Evolutionary conservation across 257 asterid species (phyloP), one percentile per base, ranked within the genome.

Genomic region (Apocynum venetum): DNA sequence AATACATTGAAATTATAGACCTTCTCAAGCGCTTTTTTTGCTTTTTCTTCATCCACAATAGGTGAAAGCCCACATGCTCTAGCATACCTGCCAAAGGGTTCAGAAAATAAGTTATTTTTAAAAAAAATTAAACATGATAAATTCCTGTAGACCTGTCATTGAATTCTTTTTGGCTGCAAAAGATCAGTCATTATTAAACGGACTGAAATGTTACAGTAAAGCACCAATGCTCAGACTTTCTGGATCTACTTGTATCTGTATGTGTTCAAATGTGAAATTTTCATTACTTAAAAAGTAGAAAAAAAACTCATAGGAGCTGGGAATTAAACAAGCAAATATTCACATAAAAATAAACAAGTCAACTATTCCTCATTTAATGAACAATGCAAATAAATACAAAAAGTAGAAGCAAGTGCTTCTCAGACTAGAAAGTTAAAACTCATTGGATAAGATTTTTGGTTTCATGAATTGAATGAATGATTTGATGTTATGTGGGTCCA

Each of bases 41-140:
- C 98, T 86, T 93, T 90, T 75, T 91, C 96, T 75, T 88, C 97
- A 77, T 91, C 96, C 65, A 91, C 94, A 77, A 95, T 90, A 41
- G 98, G 96, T 57, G 36, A 79, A 61, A 95, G 98, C 67, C 96
- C 98, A 78, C 97, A 93, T 66, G 98, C 98, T 76, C 90, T 89
- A 79, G 98, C 97, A 83, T 95, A 94, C 98, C 98, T 94, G 77
- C 76, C 83, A 83, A 82, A 75, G 48, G 60, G 53, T 25, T 55
- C 17, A 17, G 49, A 46, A 46, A 46, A 8, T 46, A 46, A 46
- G 49, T 25, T 25, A 25, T 25, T 25, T 25, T 25, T 0, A 25
- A 25, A 25, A 25, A 25, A 25, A 25, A 25, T 25, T 25, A 25
- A 25, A 25, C 31, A 25, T 25, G 31, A 25, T 25, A 25, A 25